Conservation (phyloP, 176 grass and related monocot species). For the Neostapfia colusana region DNA sequence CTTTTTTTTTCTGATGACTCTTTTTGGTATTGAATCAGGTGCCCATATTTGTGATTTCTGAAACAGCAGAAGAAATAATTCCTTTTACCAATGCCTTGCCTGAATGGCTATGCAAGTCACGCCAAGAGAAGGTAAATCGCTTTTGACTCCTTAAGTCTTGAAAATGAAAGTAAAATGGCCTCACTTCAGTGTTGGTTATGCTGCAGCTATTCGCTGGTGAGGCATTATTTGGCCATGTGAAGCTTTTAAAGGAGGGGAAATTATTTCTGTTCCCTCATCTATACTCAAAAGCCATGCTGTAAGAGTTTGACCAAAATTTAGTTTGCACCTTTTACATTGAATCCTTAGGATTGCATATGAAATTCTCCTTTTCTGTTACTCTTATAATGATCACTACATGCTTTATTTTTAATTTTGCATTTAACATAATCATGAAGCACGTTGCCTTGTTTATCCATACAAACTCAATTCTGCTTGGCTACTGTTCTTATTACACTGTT, state of each 20-base stretch:
- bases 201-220: constrained; percentile 80
- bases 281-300: constrained; percentile 68
- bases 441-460: constrained; percentile 6
- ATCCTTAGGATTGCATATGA: constrained; percentile 13
- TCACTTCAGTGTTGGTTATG: constrained; percentile 26
- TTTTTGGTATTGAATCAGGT: constrained; percentile 40
- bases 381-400: constrained; percentile 8
- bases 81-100: constrained; percentile 67
- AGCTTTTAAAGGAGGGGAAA: constrained; percentile 70
- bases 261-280: constrained; percentile 61
- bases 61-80: constrained; percentile 61
- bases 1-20: constrained; percentile 1
- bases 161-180: constrained; percentile 13
- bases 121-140: constrained; percentile 82
- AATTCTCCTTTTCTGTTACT: not conserved
- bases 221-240: constrained; percentile 68
- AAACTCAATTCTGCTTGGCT: constrained; percentile 1
- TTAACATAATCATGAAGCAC: constrained; percentile 21
- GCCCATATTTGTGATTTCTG: constrained; percentile 87
- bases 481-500: constrained; percentile 24
- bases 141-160: constrained; percentile 25
- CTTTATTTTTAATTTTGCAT: constrained; percentile 32
- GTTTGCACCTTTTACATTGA: constrained; percentile 25
- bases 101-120: constrained; percentile 89
- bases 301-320: constrained; percentile 43